These are phyloP conservation scores for Monosporascus sp. DNA, from an alignment of 2,329 filamentous ascomycete species.

Conservation along the genomic window DNA sequence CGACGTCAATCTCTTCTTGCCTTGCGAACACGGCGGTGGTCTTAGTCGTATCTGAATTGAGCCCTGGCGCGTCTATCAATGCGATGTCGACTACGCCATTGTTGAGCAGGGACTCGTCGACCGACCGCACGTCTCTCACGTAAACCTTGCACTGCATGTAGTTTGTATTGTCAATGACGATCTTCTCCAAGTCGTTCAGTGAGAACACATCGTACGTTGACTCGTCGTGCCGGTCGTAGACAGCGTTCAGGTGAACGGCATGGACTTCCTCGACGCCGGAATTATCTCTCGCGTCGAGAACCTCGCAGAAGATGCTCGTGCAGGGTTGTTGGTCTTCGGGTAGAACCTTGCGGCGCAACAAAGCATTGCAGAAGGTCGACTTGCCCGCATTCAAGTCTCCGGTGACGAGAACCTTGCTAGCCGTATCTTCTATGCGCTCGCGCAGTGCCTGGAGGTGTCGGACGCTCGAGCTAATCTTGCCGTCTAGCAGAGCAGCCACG, in stretches of 20 bases:
- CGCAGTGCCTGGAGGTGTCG: constrained; percentile 81
- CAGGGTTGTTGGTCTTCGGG: constrained; percentile 98
- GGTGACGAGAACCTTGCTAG: constrained; percentile 93
- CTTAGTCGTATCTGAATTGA: constrained; percentile 94
- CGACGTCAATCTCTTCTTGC: constrained; percentile 97
- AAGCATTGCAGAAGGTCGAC: constrained; percentile 97
- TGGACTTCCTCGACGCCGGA: constrained; percentile 90
- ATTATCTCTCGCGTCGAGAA: constrained; percentile 88
- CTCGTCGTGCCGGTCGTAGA: constrained; percentile 87
- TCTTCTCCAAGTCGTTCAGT: constrained; percentile 73
- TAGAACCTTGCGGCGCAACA: constrained; percentile 83
- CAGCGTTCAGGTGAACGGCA: constrained; percentile 74
- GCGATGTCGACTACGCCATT: constrained; percentile 98
- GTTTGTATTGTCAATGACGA: constrained; percentile 81
- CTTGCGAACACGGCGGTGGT: constrained; percentile 95
- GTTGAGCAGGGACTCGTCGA: constrained; percentile 91
- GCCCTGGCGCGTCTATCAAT: constrained; percentile 89
- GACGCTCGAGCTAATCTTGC: constrained; percentile 90
- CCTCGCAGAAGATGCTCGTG: constrained; percentile 97
- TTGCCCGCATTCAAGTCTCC: constrained; percentile 97
- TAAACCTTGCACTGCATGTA: constrained; percentile 98
- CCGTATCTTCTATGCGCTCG: constrained; percentile 93
- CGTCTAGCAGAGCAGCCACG: constrained; percentile 84
- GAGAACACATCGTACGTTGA: constrained; percentile 86
- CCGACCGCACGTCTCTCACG: constrained; percentile 79